A percentile compares a stretch with the other conserved stretches of the same genome.
Evolutionary conservation across 2,329 filamentous ascomycete genomes (phyloP).

Genomic region (Alternaria sp.): DNA sequence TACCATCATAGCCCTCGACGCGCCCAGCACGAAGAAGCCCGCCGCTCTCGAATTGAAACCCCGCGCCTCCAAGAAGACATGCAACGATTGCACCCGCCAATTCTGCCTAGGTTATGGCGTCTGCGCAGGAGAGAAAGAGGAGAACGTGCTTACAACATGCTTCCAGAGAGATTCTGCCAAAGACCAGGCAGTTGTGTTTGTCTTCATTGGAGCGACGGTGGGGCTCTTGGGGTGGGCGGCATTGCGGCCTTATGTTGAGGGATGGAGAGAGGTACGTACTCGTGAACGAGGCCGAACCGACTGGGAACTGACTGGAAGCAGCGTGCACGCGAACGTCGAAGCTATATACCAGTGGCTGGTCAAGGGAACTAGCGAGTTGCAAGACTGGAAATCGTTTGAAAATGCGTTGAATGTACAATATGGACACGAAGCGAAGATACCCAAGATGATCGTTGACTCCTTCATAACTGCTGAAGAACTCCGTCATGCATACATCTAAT

Average conservation of each 20-base stretch:
- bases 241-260: constrained; percentile 64
- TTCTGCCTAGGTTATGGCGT: constrained; percentile 69
- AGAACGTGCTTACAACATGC: constrained; percentile 70
- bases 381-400: neutral
- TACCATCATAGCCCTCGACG: constrained; percentile 70
- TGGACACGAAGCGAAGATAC: constrained; percentile 38
- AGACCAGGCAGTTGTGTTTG: constrained; percentile 69
- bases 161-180: constrained; percentile 73
- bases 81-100: constrained; percentile 71
- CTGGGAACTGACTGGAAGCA: constrained; percentile 24
- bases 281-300: neutral
- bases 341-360: constrained; percentile 59
- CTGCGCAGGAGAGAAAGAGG: constrained; percentile 66
- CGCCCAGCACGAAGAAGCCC: constrained; percentile 43
- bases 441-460: constrained; percentile 25
- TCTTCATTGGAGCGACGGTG: constrained; percentile 69
- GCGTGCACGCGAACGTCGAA: constrained; percentile 56
- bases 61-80: constrained; percentile 56
- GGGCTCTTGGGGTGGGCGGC: constrained; percentile 66
- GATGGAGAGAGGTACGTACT: constrained; percentile 59
- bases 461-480: constrained; percentile 32
- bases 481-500: constrained; percentile 44
- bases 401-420: constrained; percentile 17
- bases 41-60: constrained; percentile 20
- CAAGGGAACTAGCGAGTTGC: constrained; percentile 26